phyloP scores from a whole-genome alignment of 148 eudicot species.

The Vaccinium vitisidaea region DNA sequence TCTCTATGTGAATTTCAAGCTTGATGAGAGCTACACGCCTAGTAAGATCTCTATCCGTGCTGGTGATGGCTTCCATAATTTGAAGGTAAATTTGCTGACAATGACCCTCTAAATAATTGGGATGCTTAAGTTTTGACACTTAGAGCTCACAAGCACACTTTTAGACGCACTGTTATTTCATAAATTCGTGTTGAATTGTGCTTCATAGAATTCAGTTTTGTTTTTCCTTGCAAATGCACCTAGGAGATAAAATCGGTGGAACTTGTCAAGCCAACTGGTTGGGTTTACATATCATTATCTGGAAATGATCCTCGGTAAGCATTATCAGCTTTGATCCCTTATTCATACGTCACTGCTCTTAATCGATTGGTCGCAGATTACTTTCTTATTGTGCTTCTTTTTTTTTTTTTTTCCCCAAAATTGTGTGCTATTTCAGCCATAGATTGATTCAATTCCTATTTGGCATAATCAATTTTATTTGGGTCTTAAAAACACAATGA shows the following conservation, averaged over 20 bases:
- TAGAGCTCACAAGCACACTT: neutral
- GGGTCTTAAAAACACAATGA: neutral
- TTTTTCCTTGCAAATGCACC: slow-evolving; percentile 19
- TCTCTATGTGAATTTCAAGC: slow-evolving; percentile 88
- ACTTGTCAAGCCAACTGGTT: slow-evolving; percentile 84
- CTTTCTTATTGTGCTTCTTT: neutral
- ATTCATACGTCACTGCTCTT: neutral
- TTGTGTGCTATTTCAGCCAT: neutral
- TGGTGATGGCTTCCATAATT: slow-evolving; percentile 75
- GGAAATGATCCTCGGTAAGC: slow-evolving; percentile 91
- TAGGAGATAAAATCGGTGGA: slow-evolving; percentile 90
- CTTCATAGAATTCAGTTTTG: slow-evolving; percentile 14
- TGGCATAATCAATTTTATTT: neutral
- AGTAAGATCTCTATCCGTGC: slow-evolving; percentile 85
- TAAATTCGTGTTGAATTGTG: neutral
- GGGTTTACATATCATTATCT: slow-evolving; percentile 82
- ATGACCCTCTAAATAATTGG: neutral
- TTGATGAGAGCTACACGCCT: slow-evolving; percentile 97
- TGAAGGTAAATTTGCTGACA: slow-evolving; percentile 20
- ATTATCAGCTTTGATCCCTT: neutral
- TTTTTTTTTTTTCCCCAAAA: neutral
- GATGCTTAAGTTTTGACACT: neutral
- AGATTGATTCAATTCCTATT: neutral
- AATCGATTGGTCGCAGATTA: neutral
- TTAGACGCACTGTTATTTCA: neutral